Evolutionary conservation across 352 stramenopile species (phyloP).

Genomic region (Phytophthora nicotianae): DNA sequence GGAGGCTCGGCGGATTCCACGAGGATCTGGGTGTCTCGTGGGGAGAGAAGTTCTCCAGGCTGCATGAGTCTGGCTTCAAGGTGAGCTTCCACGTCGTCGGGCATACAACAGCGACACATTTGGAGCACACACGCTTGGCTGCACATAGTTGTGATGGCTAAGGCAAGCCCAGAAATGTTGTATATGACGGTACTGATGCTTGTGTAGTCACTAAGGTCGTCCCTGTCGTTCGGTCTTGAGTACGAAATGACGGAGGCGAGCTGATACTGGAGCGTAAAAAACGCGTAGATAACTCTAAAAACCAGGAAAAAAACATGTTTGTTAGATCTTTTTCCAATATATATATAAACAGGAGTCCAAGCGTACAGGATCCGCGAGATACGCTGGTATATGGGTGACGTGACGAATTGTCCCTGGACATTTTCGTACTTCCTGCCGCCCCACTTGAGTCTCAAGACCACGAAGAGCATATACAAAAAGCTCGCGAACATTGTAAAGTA

Average conservation of each 20-base stretch:
- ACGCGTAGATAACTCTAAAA: slow-evolving; percentile 44
- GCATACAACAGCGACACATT: slow-evolving; percentile 37
- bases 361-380: slow-evolving; percentile 59
- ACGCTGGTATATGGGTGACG: slow-evolving; percentile 61
- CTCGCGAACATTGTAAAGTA: slow-evolving; percentile 51
- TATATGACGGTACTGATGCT: slow-evolving; percentile 46
- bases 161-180: slow-evolving; percentile 38
- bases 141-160: slow-evolving; percentile 48
- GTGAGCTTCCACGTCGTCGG: slow-evolving; percentile 45
- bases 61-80: slow-evolving; percentile 39
- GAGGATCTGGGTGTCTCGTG: slow-evolving; percentile 29
- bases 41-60: slow-evolving; percentile 33
- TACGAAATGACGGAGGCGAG: slow-evolving; percentile 49
- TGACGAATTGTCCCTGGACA: slow-evolving; percentile 56
- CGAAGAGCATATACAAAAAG: slow-evolving; percentile 46
- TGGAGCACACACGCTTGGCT: slow-evolving; percentile 44
- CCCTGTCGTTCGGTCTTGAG: slow-evolving; percentile 25
- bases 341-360: not conserved
- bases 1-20: slow-evolving; percentile 40
- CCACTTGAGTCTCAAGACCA: slow-evolving; percentile 46
- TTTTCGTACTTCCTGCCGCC: slow-evolving; percentile 63
- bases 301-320: slow-evolving; percentile 1
- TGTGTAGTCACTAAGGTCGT: slow-evolving; percentile 32
- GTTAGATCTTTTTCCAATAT: not conserved
- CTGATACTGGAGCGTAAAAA: slow-evolving; percentile 64